Percentiles rank a stretch among this genome's conserved stretches.
These are phyloP conservation scores for Lecanoromycetidae sp. DNA, from an alignment of 2,329 filamentous ascomycete genomes.

Conservation along the genomic window DNA sequence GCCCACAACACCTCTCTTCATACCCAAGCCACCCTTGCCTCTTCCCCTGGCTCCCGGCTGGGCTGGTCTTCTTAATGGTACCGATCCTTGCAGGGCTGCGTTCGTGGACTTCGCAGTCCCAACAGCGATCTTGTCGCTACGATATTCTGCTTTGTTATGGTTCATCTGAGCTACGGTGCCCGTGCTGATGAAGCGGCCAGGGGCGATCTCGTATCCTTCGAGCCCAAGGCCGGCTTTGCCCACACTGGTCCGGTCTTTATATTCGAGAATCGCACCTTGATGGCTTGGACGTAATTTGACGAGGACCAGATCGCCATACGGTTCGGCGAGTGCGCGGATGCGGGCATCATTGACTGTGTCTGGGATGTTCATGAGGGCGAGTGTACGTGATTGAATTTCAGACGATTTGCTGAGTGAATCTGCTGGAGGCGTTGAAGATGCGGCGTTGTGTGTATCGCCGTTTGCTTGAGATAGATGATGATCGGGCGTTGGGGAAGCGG, in stretches of 20 bases:
- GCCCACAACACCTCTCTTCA: slow-evolving; percentile 31
- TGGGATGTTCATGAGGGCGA: slow-evolving; percentile 73
- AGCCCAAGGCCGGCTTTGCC: slow-evolving; percentile 46
- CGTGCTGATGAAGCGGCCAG: slow-evolving; percentile 32
- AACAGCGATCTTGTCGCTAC: slow-evolving; percentile 22
- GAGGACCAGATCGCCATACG: slow-evolving; percentile 59
- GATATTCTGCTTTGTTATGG: slow-evolving; percentile 30
- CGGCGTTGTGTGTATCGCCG: slow-evolving; percentile 25
- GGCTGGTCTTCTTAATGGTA: slow-evolving; percentile 33
- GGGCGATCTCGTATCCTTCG: slow-evolving; percentile 34
- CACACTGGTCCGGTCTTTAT: slow-evolving; percentile 53
- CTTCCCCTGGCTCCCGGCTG: slow-evolving; percentile 33
- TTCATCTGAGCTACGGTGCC: slow-evolving; percentile 43
- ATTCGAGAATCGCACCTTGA: slow-evolving; percentile 78
- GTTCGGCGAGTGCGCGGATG: slow-evolving; percentile 59
- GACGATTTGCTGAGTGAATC: slow-evolving; percentile 27
- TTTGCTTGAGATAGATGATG: slow-evolving; percentile 31
- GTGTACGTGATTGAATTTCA: slow-evolving; percentile 53
- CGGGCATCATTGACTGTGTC: slow-evolving; percentile 87
- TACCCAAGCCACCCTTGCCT: slow-evolving; percentile 37
- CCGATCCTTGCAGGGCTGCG: slow-evolving; percentile 22
- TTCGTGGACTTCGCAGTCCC: not conserved
- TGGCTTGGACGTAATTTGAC: slow-evolving; percentile 70
- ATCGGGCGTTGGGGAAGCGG: slow-evolving; percentile 31
- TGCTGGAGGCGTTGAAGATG: slow-evolving; percentile 21